Base-by-base conservation (phyloP, 208 protist species). In the Acanthamoeba healyi region DNA sequence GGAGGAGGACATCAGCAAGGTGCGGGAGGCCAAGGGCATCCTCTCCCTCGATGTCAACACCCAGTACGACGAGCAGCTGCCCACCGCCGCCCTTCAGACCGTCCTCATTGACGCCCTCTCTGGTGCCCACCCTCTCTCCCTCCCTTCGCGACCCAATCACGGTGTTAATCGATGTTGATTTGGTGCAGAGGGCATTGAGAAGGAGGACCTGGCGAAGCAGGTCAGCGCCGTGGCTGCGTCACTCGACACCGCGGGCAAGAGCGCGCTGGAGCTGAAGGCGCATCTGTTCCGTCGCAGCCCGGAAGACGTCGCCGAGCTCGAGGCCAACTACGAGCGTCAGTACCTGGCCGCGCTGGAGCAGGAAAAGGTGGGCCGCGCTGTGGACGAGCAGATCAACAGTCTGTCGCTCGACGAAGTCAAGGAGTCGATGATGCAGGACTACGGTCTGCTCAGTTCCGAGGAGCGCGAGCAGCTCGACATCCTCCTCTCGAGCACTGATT, bases 171-270 rank as follows among this genome's bases (percentile, higher is more conserved):
- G n/a, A n/a, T n/a, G n/a, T n/a, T n/a, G n/a, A n/a, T n/a, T n/a
- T n/a, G n/a, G n/a, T n/a, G n/a, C n/a, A n/a, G n/a, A n/a, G 19
- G 61, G 19, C 29, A 24, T 70, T 70, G 7, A 24, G 19, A 36
- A 34, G 61, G 70, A 44, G 9, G 70, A 79, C 70, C 34, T 44
- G 70, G 24, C 10, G 17, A 7, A 79, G 38, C 70, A 79, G 70
- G 70, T 44, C 24, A 38, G 38, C 70, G 5, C 42, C 10, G 70
- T 79, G 70, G 70, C 38, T 7, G 7, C 70, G 24, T 10, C 70
- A 10, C 70, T 79, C 29, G 70, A 79, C 70, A 79, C 70, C 3
- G 70, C 70, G 38, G 70, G 70, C 70, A 79, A 79, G 70, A n/a
- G 70, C 34, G 70, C 70, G 24, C 12, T 29, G 38, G 70, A 79